These are phyloP conservation scores for Globisporangium abappressorium DNA, from an alignment of 352 stramenopile genomes.

Conservation along the genomic window DNA sequence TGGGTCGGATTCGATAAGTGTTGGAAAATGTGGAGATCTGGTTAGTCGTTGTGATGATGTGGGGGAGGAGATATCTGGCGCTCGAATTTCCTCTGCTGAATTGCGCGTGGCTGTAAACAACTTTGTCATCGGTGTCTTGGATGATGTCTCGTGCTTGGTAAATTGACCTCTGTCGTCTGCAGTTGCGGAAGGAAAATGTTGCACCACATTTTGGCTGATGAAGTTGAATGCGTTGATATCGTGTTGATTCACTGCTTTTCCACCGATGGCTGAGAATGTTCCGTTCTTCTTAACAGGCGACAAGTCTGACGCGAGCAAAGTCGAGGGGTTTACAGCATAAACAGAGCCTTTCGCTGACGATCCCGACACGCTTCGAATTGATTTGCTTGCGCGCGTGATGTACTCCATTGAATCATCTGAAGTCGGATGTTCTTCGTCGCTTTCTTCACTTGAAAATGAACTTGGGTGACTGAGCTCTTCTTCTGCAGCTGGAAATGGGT, in stretches of 20 bases:
- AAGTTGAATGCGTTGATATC: constrained; percentile 1
- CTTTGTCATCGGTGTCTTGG: constrained; percentile 8
- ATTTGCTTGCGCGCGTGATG: neutral
- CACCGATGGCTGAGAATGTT: neutral
- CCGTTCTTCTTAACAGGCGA: constrained; percentile 8
- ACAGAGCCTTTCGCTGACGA: neutral
- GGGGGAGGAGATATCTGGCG: neutral
- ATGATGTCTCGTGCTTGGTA: neutral
- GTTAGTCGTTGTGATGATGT: neutral
- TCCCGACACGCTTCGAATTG: neutral
- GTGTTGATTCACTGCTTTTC: neutral
- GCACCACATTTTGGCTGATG: neutral
- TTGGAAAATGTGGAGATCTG: neutral
- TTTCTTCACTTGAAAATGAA: constrained; percentile 8
- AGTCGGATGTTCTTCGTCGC: neutral
- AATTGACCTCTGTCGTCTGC: neutral
- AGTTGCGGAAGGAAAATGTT: neutral
- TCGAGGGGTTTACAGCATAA: neutral
- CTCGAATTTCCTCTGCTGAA: neutral
- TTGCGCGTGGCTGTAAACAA: neutral
- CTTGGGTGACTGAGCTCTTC: constrained; percentile 8
- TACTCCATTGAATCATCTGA: neutral
- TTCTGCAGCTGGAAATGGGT: neutral
- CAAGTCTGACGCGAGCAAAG: neutral
- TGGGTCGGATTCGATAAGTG: neutral